Evolutionary conservation across 2,329 filamentous ascomycete genomes (phyloP).

Genomic region (Hypoxylon sp.): DNA sequence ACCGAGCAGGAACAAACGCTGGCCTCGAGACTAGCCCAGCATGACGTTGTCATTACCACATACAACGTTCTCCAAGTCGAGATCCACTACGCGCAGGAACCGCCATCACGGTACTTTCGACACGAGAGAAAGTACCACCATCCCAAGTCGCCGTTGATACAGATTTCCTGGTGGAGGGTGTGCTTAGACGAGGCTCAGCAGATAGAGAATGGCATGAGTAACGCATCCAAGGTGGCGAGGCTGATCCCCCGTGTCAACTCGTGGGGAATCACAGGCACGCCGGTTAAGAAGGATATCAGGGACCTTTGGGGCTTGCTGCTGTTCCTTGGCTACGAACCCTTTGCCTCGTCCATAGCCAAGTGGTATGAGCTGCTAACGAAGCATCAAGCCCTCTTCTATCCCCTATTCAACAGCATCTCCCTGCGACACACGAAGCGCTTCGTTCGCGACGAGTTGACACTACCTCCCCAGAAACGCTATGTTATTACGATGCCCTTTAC

Average conservation of each 20-base stretch:
- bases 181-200: conserved; percentile 85
- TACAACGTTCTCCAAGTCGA: conserved; percentile 79
- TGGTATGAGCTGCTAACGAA: conserved; percentile 73
- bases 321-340: conserved; percentile 83
- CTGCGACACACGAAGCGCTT: conserved; percentile 86
- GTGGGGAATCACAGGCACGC: conserved; percentile 93
- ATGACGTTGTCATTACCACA: conserved; percentile 70
- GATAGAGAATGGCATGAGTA: conserved; percentile 87
- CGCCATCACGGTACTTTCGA: conserved; percentile 73
- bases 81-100: conserved; percentile 75
- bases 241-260: conserved; percentile 84
- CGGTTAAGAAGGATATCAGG: conserved; percentile 77
- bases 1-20: conserved; percentile 46
- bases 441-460: conserved; percentile 77
- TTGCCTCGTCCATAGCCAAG: conserved; percentile 66
- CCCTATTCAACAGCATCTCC: conserved; percentile 75
- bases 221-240: conserved; percentile 81
- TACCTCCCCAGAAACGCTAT: conserved; percentile 85
- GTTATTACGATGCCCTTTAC: conserved; percentile 92
- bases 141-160: conserved; percentile 77
- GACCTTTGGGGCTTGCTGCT: conserved; percentile 83
- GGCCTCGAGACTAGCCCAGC: conserved; percentile 54
- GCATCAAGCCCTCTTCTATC: conserved; percentile 70
- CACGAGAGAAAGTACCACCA: conserved; percentile 71
- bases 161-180: conserved; percentile 88